A percentile compares a stretch with the other conserved stretches of the same genome.
These are phyloP conservation scores for Colletotrichum truncatum DNA, from an alignment of 2,329 filamentous ascomycete genomes.

Conservation along the genomic window DNA sequence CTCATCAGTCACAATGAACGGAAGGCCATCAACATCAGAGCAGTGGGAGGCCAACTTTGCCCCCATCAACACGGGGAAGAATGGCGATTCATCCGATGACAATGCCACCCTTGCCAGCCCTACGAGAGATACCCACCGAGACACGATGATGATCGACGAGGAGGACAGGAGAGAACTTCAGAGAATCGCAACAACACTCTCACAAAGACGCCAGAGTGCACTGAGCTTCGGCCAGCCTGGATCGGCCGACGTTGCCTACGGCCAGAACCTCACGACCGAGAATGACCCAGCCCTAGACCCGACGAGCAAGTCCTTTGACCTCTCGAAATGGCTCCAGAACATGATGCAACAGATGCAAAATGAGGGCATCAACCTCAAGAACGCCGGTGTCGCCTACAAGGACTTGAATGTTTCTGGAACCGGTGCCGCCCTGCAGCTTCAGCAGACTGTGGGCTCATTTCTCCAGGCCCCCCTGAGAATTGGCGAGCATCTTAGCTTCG, in stretches of 20 bases:
- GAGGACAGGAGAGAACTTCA: constrained; percentile 47
- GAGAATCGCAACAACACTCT: constrained; percentile 49
- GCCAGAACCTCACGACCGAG: neutral
- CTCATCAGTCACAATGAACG: constrained; percentile 17
- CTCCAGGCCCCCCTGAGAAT: constrained; percentile 66
- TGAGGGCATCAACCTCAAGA: constrained; percentile 62
- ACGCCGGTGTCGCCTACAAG: constrained; percentile 70
- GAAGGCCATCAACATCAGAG: neutral
- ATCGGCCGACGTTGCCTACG: constrained; percentile 15
- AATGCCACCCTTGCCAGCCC: neutral
- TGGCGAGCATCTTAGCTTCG: constrained; percentile 62
- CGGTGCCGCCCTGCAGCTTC: constrained; percentile 73
- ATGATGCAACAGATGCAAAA: constrained; percentile 56
- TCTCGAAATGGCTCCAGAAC: constrained; percentile 50
- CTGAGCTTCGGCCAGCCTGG: constrained; percentile 31
- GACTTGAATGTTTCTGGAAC: constrained; percentile 74
- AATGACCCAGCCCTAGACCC: constrained; percentile 48
- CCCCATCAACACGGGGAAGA: constrained; percentile 16
- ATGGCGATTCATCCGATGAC: constrained; percentile 16
- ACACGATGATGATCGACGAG: constrained; percentile 38
- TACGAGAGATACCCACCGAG: constrained; percentile 13
- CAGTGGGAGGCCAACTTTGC: constrained; percentile 8
- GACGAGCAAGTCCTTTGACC: constrained; percentile 47
- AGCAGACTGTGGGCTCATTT: constrained; percentile 71
- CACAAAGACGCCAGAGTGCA: constrained; percentile 43